Evolutionary conservation across 257 asterid genomes (phyloP).

Genomic region (Schizonepeta tenuifolia): DNA sequence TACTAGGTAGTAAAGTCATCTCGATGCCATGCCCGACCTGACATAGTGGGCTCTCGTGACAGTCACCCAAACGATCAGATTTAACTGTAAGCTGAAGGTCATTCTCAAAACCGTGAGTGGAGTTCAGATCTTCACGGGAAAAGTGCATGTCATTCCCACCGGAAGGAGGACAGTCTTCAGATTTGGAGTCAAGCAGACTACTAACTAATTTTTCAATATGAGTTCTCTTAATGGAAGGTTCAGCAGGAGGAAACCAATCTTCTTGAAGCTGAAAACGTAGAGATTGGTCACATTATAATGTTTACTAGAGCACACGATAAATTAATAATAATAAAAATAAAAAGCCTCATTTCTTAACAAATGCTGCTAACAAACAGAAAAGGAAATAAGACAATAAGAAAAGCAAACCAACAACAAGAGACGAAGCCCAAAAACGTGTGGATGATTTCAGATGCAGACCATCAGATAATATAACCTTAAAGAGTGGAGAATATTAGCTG

Average conservation of each 20-base stretch:
- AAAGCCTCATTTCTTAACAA: neutral
- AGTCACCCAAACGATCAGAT: slow-evolving; percentile 41
- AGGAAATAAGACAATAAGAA: neutral
- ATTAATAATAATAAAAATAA: neutral
- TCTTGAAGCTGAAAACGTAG: slow-evolving; percentile 57
- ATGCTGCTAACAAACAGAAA: slow-evolving; percentile 13
- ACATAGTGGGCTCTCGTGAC: slow-evolving; percentile 44
- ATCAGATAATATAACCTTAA: slow-evolving; percentile 5
- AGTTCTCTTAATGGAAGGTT: slow-evolving; percentile 77
- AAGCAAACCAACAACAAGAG: neutral
- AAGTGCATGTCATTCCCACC: slow-evolving; percentile 40
- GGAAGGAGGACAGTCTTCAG: slow-evolving; percentile 52
- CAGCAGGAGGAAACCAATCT: slow-evolving; percentile 85
- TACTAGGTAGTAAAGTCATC: slow-evolving; percentile 62
- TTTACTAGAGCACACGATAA: slow-evolving; percentile 1
- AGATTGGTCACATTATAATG: slow-evolving; percentile 23
- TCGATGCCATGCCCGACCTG: slow-evolving; percentile 53
- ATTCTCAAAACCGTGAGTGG: slow-evolving; percentile 40
- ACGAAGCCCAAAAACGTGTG: neutral
- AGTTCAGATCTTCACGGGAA: slow-evolving; percentile 39
- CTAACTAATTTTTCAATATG: slow-evolving; percentile 69
- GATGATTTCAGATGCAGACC: slow-evolving; percentile 4
- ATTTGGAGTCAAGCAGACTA: slow-evolving; percentile 54
- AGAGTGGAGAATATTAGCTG: slow-evolving; percentile 2
- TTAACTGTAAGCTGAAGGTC: slow-evolving; percentile 39